Evolutionary conservation across 2,329 filamentous ascomycete genomes (phyloP), one percentile per base, ranked within the genome.

Genomic region (Penicillium janthinellum): DNA sequence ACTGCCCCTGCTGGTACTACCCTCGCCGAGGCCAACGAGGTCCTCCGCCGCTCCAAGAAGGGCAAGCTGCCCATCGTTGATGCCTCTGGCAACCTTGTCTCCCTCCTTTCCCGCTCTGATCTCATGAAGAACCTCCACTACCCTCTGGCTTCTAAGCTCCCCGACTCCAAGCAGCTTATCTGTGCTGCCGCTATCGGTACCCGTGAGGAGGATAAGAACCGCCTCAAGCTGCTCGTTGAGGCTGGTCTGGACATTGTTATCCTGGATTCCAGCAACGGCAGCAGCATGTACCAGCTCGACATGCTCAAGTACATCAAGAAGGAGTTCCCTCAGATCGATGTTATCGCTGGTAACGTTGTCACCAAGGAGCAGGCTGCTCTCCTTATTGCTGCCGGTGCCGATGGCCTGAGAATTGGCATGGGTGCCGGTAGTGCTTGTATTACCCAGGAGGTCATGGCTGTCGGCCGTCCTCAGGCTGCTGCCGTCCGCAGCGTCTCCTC

Each of bases 391-490:
- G 95, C 94, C 67, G 95, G 95, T 75, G 94, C 91, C 60, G 95
- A 99, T 76, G 96, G 95, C 77, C 87, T 99, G 69, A 91, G 95
- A 76, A 99, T 99, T 74, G 95, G 95, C 76, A 99, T 99, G 95
- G 95, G 95, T 69, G 96, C 92, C 75, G 95, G 95, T 74, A 96
- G 91, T 74, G 95, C 95, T 74, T 99, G 95, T 80, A 99, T 99
- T 71, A 99, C 95, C 58, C 95, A 99, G 81, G 95, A 99, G 82
- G 96, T 99, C 75, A 99, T 99, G 95, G 95, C 95, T 69, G 94
- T 99, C 52, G 95, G 96, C 61, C 90, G 95, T 71, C 95, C 95
- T 59, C 95, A 99, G 81, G 95, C 96, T 44, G 91, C 93, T 31
- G 89, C 95, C 45, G 94, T 99, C 61, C 92, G 90, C 83, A 91